A percentile compares a stretch with the other conserved stretches of the same genome.
phyloP scores from a whole-genome alignment of 305 asterid species.

The Andrographis paniculata region DNA sequence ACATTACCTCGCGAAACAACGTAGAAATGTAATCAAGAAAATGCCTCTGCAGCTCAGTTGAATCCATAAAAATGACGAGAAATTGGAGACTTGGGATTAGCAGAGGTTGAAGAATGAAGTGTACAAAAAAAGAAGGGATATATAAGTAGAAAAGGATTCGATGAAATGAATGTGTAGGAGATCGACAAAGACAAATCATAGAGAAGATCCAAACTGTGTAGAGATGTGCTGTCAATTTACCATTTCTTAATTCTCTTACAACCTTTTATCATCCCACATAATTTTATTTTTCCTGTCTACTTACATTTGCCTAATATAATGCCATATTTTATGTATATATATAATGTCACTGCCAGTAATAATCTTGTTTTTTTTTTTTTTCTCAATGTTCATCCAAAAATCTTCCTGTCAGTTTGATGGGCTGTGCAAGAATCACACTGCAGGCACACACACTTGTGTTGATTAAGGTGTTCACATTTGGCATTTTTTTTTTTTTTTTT shows the following conservation, averaged over 20 bases:
- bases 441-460: background rate
- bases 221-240: background rate
- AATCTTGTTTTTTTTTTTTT: conserved; percentile 1
- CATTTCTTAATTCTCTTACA: background rate
- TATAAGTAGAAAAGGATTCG: background rate
- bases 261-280: background rate
- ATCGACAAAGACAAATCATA: background rate
- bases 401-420: conserved; percentile 14
- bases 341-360: no score
- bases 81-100: background rate
- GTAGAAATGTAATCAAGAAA: conserved; percentile 41
- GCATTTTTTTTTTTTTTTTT: no score
- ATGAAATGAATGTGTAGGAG: background rate
- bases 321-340: background rate
- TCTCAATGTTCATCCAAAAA: conserved; percentile 10
- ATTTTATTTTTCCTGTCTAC: background rate
- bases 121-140: background rate
- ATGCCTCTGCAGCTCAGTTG: conserved; percentile 51
- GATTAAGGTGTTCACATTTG: no score
- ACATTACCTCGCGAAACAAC: conserved; percentile 49
- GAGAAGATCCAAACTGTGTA: background rate
- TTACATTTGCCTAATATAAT: background rate
- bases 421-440: background rate
- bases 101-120: background rate
- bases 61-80: conserved; percentile 32